phyloP scores from a whole-genome alignment of 2,329 filamentous ascomycete genomes.

The Diaporthe australafricana region DNA sequence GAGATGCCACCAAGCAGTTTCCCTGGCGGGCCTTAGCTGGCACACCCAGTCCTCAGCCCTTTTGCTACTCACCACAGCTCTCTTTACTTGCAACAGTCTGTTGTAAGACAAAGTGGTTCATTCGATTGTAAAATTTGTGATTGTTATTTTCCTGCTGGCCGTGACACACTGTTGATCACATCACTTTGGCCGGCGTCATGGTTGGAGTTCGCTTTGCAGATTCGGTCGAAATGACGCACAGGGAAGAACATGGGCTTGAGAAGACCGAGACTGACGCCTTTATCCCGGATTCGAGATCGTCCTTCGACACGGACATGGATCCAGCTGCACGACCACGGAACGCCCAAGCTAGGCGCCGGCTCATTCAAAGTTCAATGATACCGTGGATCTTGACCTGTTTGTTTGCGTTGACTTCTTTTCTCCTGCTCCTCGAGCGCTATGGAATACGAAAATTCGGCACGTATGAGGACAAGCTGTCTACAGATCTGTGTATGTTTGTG shows the following conservation, averaged over 20 bases:
- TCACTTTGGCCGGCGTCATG: neutral
- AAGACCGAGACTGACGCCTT: constrained; percentile 15
- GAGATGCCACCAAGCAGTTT: neutral
- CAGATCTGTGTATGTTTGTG: constrained; percentile 34
- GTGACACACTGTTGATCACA: neutral
- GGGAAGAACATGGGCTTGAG: neutral
- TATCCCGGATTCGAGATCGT: constrained; percentile 8
- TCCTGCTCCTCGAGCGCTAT: constrained; percentile 35
- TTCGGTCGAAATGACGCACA: constrained; percentile 2
- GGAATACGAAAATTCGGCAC: constrained; percentile 33
- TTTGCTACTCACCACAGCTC: neutral
- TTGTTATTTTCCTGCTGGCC: no score
- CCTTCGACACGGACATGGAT: constrained; percentile 18
- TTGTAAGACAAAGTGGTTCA: neutral
- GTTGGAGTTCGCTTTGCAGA: constrained; percentile 28
- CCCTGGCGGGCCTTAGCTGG: neutral
- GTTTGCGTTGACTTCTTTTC: constrained; percentile 35
- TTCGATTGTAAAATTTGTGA: neutral
- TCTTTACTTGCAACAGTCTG: neutral
- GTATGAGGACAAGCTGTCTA: constrained; percentile 33
- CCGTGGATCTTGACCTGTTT: constrained; percentile 35
- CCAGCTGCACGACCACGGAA: neutral
- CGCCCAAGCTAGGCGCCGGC: constrained; percentile 9
- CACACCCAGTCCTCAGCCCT: no score
- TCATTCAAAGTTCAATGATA: constrained; percentile 30